Evolutionary conservation across 176 grass and related monocot species (phyloP).

Genomic region (Oropetium thomaeum): DNA sequence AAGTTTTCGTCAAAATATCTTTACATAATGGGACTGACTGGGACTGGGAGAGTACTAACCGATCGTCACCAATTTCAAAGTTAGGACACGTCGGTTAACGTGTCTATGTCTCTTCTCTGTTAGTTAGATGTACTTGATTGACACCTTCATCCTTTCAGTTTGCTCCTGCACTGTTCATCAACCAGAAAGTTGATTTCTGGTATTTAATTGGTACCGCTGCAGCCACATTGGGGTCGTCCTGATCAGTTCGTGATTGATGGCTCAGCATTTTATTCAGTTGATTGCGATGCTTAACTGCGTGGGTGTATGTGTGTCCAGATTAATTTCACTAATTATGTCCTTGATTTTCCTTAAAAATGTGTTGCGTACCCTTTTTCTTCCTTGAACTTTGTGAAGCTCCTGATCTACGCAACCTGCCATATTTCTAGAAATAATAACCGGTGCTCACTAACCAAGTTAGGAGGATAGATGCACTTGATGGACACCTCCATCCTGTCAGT

Average conservation of each 20-base stretch:
- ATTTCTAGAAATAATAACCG: no score
- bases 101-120: not conserved
- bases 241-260: not conserved
- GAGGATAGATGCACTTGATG: no score
- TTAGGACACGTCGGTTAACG: constrained; percentile 3
- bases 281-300: not conserved
- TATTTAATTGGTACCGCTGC: not conserved
- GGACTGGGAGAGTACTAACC: not conserved
- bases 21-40: not conserved
- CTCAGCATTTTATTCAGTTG: constrained; percentile 16
- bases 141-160: not conserved
- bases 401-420: not conserved
- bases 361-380: not conserved
- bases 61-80: not conserved
- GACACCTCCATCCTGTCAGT: not conserved
- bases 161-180: not conserved
- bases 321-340: not conserved
- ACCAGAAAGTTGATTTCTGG: not conserved
- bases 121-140: not conserved
- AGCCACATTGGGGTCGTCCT: not conserved
- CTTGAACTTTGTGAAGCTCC: not conserved
- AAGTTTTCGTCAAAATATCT: not conserved
- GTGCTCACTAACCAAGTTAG: no score
- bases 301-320: not conserved
- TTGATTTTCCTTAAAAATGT: not conserved